Evolutionary conservation across 441 rosid species (phyloP).

Genomic region (Erodium texanum): DNA sequence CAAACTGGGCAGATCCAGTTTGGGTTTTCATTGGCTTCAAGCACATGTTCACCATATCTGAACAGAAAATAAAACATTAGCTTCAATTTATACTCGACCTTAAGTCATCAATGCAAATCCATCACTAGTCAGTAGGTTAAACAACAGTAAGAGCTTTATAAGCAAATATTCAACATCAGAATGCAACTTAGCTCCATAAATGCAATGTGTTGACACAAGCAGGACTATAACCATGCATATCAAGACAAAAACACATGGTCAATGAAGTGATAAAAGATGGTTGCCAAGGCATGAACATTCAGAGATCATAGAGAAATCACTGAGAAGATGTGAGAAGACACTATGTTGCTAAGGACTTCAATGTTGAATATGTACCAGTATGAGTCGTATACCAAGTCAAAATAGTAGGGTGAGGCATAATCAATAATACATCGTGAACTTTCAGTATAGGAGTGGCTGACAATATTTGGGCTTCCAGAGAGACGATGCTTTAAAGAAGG

Average conservation of each 20-base stretch:
- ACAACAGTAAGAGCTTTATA: background rate
- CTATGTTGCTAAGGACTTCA: background rate
- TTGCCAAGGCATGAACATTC: background rate
- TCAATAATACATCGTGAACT: background rate
- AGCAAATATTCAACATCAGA: background rate
- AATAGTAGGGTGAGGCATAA: background rate
- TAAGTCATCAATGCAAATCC: background rate
- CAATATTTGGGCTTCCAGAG: background rate
- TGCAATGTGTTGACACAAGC: background rate
- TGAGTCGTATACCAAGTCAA: background rate
- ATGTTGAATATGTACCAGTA: background rate
- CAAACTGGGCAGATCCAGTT: constrained; percentile 80
- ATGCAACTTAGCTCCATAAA: background rate
- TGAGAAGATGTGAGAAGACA: background rate
- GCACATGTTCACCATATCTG: constrained; percentile 89
- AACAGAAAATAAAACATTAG: constrained; percentile 1
- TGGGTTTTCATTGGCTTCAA: constrained; percentile 71
- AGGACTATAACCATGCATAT: background rate
- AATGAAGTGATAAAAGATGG: background rate
- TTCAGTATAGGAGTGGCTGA: background rate
- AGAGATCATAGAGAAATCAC: background rate
- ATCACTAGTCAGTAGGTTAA: background rate
- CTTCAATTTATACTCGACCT: background rate
- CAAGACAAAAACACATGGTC: background rate
- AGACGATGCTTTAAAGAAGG: background rate